Conservation (phyloP, 2,329 filamentous ascomycete genomes). For the Cercospora nicotianae region DNA sequence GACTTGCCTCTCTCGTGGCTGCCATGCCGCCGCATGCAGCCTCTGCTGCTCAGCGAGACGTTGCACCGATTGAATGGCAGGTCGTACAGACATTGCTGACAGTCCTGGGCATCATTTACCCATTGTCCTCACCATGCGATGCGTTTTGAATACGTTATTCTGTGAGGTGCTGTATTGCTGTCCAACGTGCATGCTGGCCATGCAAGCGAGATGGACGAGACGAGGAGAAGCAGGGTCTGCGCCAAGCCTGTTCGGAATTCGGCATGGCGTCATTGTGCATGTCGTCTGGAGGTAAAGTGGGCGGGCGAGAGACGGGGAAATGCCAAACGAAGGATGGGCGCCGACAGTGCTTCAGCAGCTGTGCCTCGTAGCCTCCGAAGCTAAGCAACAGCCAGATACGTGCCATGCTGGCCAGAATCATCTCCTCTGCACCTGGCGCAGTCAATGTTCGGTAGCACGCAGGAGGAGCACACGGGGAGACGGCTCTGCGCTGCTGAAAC, state of each 20-base stretch:
- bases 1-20: background rate
- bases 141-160: background rate
- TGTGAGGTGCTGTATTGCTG: background rate
- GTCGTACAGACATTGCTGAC: background rate
- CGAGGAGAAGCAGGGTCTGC: background rate
- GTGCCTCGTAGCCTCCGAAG: background rate
- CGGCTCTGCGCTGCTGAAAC: slow-evolving; percentile 4
- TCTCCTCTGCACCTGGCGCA: background rate
- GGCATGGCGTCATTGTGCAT: background rate
- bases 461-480: background rate
- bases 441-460: background rate
- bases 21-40: background rate
- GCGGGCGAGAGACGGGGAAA: background rate
- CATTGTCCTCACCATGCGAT: background rate
- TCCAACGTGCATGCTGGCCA: background rate
- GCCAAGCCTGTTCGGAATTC: background rate
- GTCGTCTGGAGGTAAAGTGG: background rate
- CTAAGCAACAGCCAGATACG: background rate
- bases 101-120: background rate
- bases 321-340: background rate
- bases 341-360: background rate
- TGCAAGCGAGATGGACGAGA: background rate
- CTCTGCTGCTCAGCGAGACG: background rate
- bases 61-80: background rate
- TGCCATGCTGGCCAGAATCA: background rate